phyloP scores from a whole-genome alignment of 805 yeast genomes.

The Ogataea saltuana region DNA sequence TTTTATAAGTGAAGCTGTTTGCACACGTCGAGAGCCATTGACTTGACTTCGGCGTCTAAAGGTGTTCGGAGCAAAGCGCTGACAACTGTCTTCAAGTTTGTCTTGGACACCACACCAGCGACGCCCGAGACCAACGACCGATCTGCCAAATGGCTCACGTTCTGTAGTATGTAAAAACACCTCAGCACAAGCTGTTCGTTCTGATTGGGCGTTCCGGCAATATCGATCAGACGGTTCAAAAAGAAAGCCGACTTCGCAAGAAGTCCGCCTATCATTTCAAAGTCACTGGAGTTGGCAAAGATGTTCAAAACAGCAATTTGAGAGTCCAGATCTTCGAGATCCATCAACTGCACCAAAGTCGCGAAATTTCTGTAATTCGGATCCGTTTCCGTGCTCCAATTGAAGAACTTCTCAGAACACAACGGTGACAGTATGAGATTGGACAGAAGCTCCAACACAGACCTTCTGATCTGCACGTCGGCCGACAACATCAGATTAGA shows the following conservation, averaged over 20 bases:
- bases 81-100: conserved; percentile 4
- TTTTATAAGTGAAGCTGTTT: conserved; percentile 10
- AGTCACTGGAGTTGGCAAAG: conserved; percentile 34
- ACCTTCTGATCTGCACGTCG: conserved; percentile 44
- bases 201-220: conserved; percentile 18
- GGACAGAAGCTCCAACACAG: conserved; percentile 50
- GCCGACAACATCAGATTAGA: conserved; percentile 37
- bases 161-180: conserved; percentile 25
- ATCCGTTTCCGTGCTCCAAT: conserved; percentile 40
- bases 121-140: too few species aligned
- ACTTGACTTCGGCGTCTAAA: conserved; percentile 13
- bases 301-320: conserved; percentile 38
- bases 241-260: conserved; percentile 25
- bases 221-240: conserved; percentile 14
- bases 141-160: conserved; percentile 12
- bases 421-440: conserved; percentile 42
- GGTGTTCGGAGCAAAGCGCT: conserved; percentile 6
- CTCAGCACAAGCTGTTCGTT: conserved; percentile 28
- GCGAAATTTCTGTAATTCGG: conserved; percentile 42
- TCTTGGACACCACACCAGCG: too few species aligned
- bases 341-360: conserved; percentile 41
- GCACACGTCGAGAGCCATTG: conserved; percentile 15
- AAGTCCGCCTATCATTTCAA: conserved; percentile 25
- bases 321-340: conserved; percentile 40
- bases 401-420: conserved; percentile 58